A percentile compares a stretch with the other conserved stretches of the same genome.
Conservation (phyloP, 2,329 filamentous ascomycete species). For the Fusarium foetens region DNA sequence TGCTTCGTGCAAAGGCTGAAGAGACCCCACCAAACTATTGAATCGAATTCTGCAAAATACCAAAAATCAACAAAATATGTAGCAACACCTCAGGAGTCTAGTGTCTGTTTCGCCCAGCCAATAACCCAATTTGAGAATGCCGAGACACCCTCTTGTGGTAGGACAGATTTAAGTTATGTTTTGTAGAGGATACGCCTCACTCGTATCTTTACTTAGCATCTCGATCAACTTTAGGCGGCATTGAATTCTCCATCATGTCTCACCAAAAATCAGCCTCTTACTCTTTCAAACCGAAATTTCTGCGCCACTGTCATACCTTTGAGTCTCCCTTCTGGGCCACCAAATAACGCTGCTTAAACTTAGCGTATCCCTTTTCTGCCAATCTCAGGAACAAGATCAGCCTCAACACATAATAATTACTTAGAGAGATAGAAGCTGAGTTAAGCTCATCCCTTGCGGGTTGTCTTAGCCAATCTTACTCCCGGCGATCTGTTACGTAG, state of each 20-base stretch:
- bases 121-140: conserved; percentile 17
- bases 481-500: conserved; percentile 4
- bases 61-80: conserved; percentile 1
- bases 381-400: conserved; percentile 19
- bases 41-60: conserved; percentile 4
- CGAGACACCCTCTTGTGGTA: conserved; percentile 30
- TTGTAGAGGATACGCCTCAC: conserved; percentile 5
- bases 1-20: conserved; percentile 12
- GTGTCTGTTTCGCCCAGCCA: conserved; percentile 27
- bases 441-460: conserved; percentile 29
- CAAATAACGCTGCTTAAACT: not conserved
- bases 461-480: conserved; percentile 12
- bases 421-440: not conserved
- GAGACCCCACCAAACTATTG: conserved; percentile 30
- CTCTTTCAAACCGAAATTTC: conserved; percentile 21
- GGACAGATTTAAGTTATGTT: not conserved
- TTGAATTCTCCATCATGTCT: conserved; percentile 31
- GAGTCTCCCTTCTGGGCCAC: conserved; percentile 26
- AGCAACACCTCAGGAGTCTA: conserved; percentile 17
- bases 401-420: conserved; percentile 1
- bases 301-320: conserved; percentile 35
- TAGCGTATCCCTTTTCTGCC: conserved; percentile 27
- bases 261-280: conserved; percentile 32
- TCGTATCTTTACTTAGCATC: conserved; percentile 27
- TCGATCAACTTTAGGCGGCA: conserved; percentile 1